Percentiles rank a stretch among this genome's conserved stretches.
These are phyloP conservation scores for Erysimum cheiri DNA, from an alignment of 441 rosid species.

Conservation along the genomic window DNA sequence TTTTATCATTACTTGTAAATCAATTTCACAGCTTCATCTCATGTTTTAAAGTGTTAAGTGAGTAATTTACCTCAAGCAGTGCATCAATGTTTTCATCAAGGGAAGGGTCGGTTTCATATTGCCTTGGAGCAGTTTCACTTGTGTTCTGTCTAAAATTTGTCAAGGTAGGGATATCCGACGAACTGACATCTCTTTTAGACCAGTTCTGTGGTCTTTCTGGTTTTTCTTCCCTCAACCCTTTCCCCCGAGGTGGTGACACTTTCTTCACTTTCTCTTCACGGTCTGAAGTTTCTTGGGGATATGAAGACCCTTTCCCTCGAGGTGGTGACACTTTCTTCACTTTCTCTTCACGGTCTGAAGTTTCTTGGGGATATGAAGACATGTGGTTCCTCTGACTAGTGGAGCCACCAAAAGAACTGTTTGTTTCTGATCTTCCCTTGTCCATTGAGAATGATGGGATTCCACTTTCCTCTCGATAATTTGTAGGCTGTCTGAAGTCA, in stretches of 20 bases:
- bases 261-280: too few species aligned
- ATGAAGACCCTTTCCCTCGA: too few species aligned
- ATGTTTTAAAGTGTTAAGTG: constrained; percentile 1
- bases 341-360: constrained; percentile 73
- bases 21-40: constrained; percentile 24
- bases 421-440: constrained; percentile 43
- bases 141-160: constrained; percentile 53
- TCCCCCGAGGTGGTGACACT: too few species aligned
- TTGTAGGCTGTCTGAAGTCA: constrained; percentile 60
- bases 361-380: constrained; percentile 55
- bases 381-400: constrained; percentile 46
- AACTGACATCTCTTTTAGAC: constrained; percentile 63
- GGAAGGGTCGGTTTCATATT: constrained; percentile 58
- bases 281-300: too few species aligned
- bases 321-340: constrained; percentile 92
- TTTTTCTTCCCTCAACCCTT: constrained; percentile 80
- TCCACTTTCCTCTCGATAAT: constrained; percentile 62
- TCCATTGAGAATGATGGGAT: constrained; percentile 50
- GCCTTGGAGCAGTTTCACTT: constrained; percentile 54
- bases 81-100: constrained; percentile 79
- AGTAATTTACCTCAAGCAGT: constrained; percentile 75
- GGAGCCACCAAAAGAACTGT: constrained; percentile 44
- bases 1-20: constrained; percentile 36
- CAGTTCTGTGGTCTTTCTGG: constrained; percentile 63
- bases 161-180: constrained; percentile 56